A percentile compares a stretch with the other conserved stretches of the same genome.
These are phyloP conservation scores for Yarrowia bubula DNA, from an alignment of 805 yeast species.

Conservation along the genomic window DNA sequence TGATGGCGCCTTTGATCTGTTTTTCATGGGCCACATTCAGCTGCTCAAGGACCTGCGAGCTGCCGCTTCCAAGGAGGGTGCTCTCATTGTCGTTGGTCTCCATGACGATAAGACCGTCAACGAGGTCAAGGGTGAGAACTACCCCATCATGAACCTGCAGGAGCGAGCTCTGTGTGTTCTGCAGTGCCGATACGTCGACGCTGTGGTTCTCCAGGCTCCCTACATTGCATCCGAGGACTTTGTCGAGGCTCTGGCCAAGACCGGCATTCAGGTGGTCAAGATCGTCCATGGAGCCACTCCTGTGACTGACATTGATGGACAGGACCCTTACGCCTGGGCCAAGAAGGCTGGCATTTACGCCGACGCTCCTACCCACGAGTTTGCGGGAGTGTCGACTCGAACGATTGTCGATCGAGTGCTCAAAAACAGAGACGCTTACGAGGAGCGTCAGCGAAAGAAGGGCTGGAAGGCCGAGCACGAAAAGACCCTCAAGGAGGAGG, in stretches of 20 bases:
- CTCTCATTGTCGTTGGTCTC: constrained; percentile 64
- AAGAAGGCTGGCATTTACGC: constrained; percentile 42
- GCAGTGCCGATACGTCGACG: constrained; percentile 84
- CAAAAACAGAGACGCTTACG: constrained; percentile 64
- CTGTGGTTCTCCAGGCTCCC: constrained; percentile 71
- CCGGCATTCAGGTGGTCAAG: constrained; percentile 40
- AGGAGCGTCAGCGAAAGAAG: constrained; percentile 82
- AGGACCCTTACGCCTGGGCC: constrained; percentile 45
- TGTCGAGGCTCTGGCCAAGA: constrained; percentile 41
- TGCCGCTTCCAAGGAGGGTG: constrained; percentile 42
- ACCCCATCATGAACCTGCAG: constrained; percentile 82
- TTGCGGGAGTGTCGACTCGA: constrained; percentile 61
- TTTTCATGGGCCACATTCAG: constrained; percentile 89
- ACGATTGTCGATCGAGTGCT: constrained; percentile 75
- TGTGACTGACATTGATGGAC: constrained; percentile 40
- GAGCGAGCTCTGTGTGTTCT: constrained; percentile 85
- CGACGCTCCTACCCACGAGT: constrained; percentile 54
- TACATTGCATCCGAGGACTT: constrained; percentile 47
- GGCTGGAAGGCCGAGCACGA: constrained; percentile 72
- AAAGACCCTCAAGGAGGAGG: constrained; percentile 36
- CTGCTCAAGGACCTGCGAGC: constrained; percentile 54
- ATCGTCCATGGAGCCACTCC: constrained; percentile 62
- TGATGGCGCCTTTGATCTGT: constrained; percentile 86
- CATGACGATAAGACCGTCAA: constrained; percentile 59
- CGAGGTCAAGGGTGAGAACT: constrained; percentile 56